A percentile compares a stretch with the other conserved stretches of the same genome.
Conservation (phyloP, 2,329 filamentous ascomycete species). For the Nemania sp. region DNA sequence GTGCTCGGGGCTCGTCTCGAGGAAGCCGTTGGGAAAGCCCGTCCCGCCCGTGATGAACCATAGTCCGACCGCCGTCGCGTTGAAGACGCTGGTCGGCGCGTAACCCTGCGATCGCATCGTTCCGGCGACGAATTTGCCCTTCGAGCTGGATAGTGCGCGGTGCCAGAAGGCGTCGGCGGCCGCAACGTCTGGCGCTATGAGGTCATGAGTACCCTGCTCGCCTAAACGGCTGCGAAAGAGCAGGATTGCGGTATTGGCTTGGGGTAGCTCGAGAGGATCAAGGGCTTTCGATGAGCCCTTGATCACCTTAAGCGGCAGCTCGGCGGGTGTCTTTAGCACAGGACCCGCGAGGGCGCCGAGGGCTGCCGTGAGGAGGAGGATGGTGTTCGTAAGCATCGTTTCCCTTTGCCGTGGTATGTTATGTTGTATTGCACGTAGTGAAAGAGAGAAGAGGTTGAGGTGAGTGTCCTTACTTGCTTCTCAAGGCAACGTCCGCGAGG, state of each 20-base stretch:
- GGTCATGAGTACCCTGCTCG: conserved; percentile 12
- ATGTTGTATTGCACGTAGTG: too few species aligned
- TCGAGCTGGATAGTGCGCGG: neutral
- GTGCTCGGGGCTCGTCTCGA: conserved; percentile 21
- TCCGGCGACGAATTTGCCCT: conserved; percentile 19
- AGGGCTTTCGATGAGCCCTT: conserved; percentile 22
- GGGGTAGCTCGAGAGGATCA: conserved; percentile 12
- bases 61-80: conserved; percentile 9
- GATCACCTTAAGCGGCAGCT: conserved; percentile 21
- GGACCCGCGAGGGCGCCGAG: conserved; percentile 16
- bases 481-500: too few species aligned
- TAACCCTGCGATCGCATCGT: conserved; percentile 20
- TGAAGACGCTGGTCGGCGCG: conserved; percentile 19
- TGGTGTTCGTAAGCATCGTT: conserved; percentile 17
- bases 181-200: conserved; percentile 19
- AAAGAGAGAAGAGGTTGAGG: too few species aligned
- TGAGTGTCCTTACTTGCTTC: too few species aligned
- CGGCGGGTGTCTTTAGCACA: conserved; percentile 1
- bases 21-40: conserved; percentile 23
- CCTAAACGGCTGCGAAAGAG: conserved; percentile 23
- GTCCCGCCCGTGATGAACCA: conserved; percentile 21
- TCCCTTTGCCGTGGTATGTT: neutral
- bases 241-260: conserved; percentile 16
- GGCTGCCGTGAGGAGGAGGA: conserved; percentile 16
- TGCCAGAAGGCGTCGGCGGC: conserved; percentile 24